Evolutionary conservation across 176 grass and related monocot species (phyloP), one percentile per base, ranked within the genome.

Genomic region (Carex parvula): DNA sequence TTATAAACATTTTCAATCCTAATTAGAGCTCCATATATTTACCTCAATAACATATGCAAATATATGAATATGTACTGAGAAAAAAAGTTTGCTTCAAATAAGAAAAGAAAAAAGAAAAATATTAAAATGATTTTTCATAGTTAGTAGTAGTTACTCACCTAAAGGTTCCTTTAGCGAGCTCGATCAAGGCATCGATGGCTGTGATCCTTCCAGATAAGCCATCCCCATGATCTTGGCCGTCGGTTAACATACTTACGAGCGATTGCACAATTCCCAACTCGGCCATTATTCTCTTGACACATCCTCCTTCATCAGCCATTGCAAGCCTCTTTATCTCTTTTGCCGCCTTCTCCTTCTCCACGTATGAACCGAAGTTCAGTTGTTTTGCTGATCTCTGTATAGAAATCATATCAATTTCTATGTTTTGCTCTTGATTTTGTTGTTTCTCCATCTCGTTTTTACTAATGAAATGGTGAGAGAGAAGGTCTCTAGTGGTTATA

Each of bases 111-210:
- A 57, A 17, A n/a, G n/a, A 15, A 63, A 46, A 62, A 42, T 41
- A 16, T 9, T 22, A 64, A 64, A 81, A 54, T 12, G 42, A 68
- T 68, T 21, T 6, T 68, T 10, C 7, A 0, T 26, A 54, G 42
- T 9, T 26, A 54, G 39, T 69, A 30, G 10, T 64, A 30, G 18
- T 35, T 50, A 66, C 80, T 64, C 13, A 83, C 80, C 80, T 83
- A 15, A 83, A 83, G 9, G 80, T 83, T 52, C 80, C 80, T 68
- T 83, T 83, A 68, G 80, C 33, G 12, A 83, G 80, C 42, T 83
- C 80, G 32, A 83, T 68, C 62, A 83, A 54, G 35, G 80, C 80
- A 55, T 68, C 80, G 13, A 68, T 12, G 1, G 46, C 80, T 9
- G 64, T 3, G 8, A 83, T 20, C 79, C 79, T 42, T 63, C 79